Percentiles rank a stretch among this genome's conserved stretches.
Evolutionary conservation across 129 eudicot genomes (phyloP).

Genomic region (Flaveria linearis): DNA sequence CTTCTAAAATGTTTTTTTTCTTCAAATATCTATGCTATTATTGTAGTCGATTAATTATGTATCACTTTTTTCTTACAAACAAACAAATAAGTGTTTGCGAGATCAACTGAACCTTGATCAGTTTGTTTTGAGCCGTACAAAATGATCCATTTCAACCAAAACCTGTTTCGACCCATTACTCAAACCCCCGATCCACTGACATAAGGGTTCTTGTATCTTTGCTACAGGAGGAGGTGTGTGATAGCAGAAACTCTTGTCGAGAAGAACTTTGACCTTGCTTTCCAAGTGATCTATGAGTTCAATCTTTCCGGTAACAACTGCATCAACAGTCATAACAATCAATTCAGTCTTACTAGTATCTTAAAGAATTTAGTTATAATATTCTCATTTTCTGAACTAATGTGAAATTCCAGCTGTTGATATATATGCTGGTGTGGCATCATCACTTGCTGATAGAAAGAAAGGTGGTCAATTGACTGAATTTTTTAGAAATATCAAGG

Average conservation of each 20-base stretch:
- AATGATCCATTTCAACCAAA: neutral
- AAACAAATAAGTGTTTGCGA: neutral
- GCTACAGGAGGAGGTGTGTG: conserved; percentile 81
- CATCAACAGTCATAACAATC: conserved; percentile 6
- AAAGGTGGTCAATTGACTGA: conserved; percentile 89
- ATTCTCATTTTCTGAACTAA: conserved; percentile 20
- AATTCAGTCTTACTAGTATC: conserved; percentile 7
- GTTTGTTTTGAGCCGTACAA: neutral
- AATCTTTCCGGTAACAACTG: conserved; percentile 69
- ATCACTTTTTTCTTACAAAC: neutral
- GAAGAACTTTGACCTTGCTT: conserved; percentile 92
- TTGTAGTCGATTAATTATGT: neutral
- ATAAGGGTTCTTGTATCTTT: conserved; percentile 18
- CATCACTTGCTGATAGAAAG: conserved; percentile 97
- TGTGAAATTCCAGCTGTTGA: conserved; percentile 72
- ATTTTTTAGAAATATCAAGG: conserved; percentile 90
- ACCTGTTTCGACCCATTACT: neutral
- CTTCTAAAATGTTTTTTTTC: neutral
- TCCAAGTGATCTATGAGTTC: conserved; percentile 86
- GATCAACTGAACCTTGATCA: neutral
- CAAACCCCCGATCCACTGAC: neutral
- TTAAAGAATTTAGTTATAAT: conserved; percentile 21
- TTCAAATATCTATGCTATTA: neutral
- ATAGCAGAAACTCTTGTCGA: conserved; percentile 95
- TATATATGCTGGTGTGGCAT: conserved; percentile 97